Conservation (phyloP, 2,329 filamentous ascomycete species). For the Ascochyta lentis region DNA sequence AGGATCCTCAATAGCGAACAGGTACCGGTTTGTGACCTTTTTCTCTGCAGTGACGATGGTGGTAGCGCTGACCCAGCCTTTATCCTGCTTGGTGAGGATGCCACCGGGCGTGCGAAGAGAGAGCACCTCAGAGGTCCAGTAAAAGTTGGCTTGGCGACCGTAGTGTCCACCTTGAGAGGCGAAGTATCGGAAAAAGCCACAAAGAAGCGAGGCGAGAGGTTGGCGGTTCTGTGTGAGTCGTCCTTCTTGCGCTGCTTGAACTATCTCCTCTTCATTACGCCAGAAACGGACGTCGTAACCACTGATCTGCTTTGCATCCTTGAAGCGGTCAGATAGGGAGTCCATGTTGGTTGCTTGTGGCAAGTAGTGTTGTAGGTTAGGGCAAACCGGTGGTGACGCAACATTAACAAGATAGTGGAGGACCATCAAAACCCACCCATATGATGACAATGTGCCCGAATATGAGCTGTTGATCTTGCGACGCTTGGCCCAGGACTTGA, state of each 20-base stretch:
- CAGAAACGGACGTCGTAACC: conserved; percentile 79
- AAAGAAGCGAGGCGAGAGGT: conserved; percentile 72
- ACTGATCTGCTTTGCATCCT: conserved; percentile 58
- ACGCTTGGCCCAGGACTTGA: conserved; percentile 89
- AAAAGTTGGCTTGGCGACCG: conserved; percentile 64
- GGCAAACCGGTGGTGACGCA: conserved; percentile 78
- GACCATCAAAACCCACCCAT: conserved; percentile 92
- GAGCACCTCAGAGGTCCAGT: conserved; percentile 81
- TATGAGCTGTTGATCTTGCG: conserved; percentile 88
- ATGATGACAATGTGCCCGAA: conserved; percentile 84
- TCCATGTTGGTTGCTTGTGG: conserved; percentile 21
- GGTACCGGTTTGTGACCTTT: conserved; percentile 78
- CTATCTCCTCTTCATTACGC: conserved; percentile 75
- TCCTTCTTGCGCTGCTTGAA: conserved; percentile 62
- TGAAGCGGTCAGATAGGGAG: conserved; percentile 47
- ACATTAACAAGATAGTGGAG: conserved; percentile 89
- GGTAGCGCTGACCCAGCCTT: conserved; percentile 86
- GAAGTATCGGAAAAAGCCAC: conserved; percentile 90
- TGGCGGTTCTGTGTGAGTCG: conserved; percentile 73
- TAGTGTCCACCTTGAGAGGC: conserved; percentile 57
- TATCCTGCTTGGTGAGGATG: conserved; percentile 73
- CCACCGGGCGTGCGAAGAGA: conserved; percentile 77
- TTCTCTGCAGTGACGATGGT: conserved; percentile 68
- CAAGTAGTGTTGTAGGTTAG: conserved; percentile 74
- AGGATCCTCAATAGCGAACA: conserved; percentile 90